Evolutionary conservation across 345 rosid genomes (phyloP).

Genomic region (Aquilaria sinensis): DNA sequence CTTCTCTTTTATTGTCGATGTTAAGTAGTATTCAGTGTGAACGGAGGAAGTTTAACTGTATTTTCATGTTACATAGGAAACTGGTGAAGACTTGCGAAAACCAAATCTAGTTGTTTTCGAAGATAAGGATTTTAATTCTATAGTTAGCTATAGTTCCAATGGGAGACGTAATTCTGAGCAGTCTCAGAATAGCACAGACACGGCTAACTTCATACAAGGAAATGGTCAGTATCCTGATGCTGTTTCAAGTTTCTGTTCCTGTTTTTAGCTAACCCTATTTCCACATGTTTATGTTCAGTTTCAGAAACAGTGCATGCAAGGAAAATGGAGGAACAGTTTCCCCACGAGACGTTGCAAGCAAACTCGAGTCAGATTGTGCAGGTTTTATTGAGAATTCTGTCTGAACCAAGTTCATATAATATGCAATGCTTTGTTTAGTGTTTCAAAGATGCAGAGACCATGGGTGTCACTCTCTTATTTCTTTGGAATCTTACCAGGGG

Average conservation of each 20-base stretch:
- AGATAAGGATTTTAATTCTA: slow-evolving; percentile 40
- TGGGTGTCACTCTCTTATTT: neutral
- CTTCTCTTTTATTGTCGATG: neutral
- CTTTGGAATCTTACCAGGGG: neutral
- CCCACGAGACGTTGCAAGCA: slow-evolving; percentile 16
- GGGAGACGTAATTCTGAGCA: slow-evolving; percentile 19
- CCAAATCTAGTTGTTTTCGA: slow-evolving; percentile 59
- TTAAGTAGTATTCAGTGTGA: slow-evolving; percentile 1
- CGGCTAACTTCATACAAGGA: slow-evolving; percentile 16
- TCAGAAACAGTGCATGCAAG: slow-evolving; percentile 40
- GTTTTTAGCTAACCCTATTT: slow-evolving; percentile 7
- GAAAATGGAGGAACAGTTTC: slow-evolving; percentile 24
- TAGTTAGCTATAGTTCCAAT: slow-evolving; percentile 24
- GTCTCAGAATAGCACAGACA: slow-evolving; percentile 21
- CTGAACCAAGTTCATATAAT: neutral
- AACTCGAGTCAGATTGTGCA: slow-evolving; percentile 43
- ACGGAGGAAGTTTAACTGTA: slow-evolving; percentile 3
- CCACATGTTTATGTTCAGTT: slow-evolving; percentile 10
- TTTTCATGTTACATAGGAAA: slow-evolving; percentile 46
- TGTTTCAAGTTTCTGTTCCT: neutral
- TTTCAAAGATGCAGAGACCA: neutral
- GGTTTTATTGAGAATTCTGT: neutral
- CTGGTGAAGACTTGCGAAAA: slow-evolving; percentile 51
- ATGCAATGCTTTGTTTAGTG: neutral
- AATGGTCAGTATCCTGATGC: slow-evolving; percentile 33